Evolutionary conservation across 2,329 filamentous ascomycete genomes (phyloP), one percentile per base, ranked within the genome.

Genomic region (Fusarium stilboides): DNA sequence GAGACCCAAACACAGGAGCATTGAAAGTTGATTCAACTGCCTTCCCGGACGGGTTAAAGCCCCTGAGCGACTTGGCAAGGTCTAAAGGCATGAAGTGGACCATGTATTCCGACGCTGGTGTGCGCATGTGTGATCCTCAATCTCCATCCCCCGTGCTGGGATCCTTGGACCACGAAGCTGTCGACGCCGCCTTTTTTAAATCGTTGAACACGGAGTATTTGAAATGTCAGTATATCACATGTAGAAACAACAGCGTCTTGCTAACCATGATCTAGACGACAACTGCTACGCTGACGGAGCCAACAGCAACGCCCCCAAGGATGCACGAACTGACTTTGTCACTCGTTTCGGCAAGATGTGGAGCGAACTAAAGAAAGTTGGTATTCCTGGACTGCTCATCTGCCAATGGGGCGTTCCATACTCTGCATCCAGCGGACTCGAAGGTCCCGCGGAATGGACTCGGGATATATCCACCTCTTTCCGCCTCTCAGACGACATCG

Each of bases 81-180:
- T 52, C 49, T n/a, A 52, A 43, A 20, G 49, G 49, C 19, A 52
- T 52, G 36, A 52, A 52, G 5, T 52, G 49, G 49, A 52, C 49
- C 2, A 52, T 52, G 49, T 52, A 43, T 52, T 52, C 49, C 8
- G 26, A 52, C 12, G 49, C 49, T 22, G 49, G 49, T 52, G 49
- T 6, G 19, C 49, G 49, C 2, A 43, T 52, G 49, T 52, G 49
- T 10, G 49, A 43, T 43, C 36, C 49, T 5, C 24, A 43, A 15
- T 14, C 2, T 12, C 49, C 36, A 52, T 52, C 49, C 4, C 49
- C 49, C 6, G 24, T 52, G 36, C 7, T 43, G 3, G 49, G 36
- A 52, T 52, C 49, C 1, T 8, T 52, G 22, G 36, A 7, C 19
- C 49, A 52, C 36, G 49, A 43, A 43, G 49, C 49, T 13, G 26